Base-by-base conservation (phyloP, 805 yeast genomes). In the Schizosaccharomyces osmophilus region DNA sequence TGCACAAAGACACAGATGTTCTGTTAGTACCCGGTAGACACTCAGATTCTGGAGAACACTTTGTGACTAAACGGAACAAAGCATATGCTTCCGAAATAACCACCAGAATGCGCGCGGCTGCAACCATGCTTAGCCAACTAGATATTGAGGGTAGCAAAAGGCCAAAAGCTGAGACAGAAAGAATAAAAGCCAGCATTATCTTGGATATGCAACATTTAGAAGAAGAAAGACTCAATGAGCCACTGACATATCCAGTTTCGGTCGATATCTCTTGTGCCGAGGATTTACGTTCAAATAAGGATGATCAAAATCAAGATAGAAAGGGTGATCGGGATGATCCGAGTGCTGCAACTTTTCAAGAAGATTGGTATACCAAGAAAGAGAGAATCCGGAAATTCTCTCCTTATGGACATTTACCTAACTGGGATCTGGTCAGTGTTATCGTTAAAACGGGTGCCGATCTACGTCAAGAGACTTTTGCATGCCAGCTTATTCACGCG, bases 361-460 rank as follows among this genome's bases (percentile, higher is more conserved):
- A 93, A 72, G 97, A 89, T 69, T 93, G 98, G 98, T 75, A 76
- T 54, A 74, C 85, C 0, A 88, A 90, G 67, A 85, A 82, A 67
- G 83, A 80, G 63, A 75, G 97, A 65, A 89, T 93, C 55, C 77
- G 95, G 62, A 79, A 79, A 61, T 77, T 84, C 17, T 85, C 95
- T 60, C 79, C 81, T 8, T 88, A 76, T 68, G 98, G 98, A 0
- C 93, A 88, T 68, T 71, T 85, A 41, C 85, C 84, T 31, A 85
- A 87, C 69, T 93, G 98, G 98, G 97, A 93, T 64, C 71, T 93
- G 48, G 87, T 90, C 65, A 89, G 97, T 0, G 96, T 90, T 2
- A 93, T 93, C 69, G 95, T 94, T 13, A 93, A 93, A 69, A 90
- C 95, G 39, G 98, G 98, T 43, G 90, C 85, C 68, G 98, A 93